These are phyloP conservation scores for Nicotiana otophora DNA, from an alignment of 257 asterid genomes.

Conservation along the genomic window DNA sequence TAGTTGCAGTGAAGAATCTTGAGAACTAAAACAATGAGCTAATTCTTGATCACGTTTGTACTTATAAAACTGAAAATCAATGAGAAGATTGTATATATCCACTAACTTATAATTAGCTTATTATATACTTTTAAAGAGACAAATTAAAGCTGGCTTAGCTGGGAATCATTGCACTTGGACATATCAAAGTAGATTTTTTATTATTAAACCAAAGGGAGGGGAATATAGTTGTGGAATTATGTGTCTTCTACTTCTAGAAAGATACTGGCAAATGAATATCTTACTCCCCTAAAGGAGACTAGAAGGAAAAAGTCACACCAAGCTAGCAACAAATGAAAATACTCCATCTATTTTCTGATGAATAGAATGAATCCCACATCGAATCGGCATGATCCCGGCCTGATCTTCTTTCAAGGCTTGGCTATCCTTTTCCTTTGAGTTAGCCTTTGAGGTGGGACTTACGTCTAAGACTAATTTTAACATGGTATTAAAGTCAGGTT, in stretches of 20 bases:
- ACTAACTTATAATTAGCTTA: too few species aligned
- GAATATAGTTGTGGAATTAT: neutral
- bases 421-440: too few species aligned
- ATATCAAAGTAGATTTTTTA: neutral
- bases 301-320: conserved; percentile 4
- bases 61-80: neutral
- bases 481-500: too few species aligned
- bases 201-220: neutral
- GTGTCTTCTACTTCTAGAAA: conserved; percentile 15
- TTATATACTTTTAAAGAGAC: too few species aligned
- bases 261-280: conserved; percentile 18
- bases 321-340: neutral
- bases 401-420: too few species aligned
- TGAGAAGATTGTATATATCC: too few species aligned
- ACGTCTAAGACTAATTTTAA: too few species aligned
- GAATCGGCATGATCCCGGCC: too few species aligned
- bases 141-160: neutral
- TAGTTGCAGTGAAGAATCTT: neutral
- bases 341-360: neutral
- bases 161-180: neutral
- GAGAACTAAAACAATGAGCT: neutral
- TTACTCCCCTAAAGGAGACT: conserved; percentile 21
- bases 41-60: too few species aligned
- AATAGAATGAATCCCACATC: too few species aligned
- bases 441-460: too few species aligned